Percentiles rank a stretch among this genome's conserved stretches.
Evolutionary conservation across 306 rosid genomes (phyloP).

Genomic region (Vicia sativa): DNA sequence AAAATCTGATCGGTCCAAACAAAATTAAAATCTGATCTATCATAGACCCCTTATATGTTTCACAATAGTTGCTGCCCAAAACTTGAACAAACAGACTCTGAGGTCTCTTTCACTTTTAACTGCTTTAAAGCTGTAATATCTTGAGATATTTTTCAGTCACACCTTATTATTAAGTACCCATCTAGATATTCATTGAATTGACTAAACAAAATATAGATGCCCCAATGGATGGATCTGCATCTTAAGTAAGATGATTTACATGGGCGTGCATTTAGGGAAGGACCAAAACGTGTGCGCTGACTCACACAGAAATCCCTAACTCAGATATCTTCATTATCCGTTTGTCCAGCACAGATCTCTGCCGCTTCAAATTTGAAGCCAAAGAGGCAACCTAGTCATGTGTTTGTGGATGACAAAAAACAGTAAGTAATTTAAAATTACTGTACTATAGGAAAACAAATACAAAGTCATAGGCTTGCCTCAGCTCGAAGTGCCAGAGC

Average conservation of each 20-base stretch:
- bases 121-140: not conserved
- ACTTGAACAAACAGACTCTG: not conserved
- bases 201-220: constrained; percentile 11
- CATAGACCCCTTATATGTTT: not conserved
- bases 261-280: constrained; percentile 30
- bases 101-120: not conserved
- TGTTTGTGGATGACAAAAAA: constrained; percentile 31
- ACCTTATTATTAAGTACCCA: constrained; percentile 9
- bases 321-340: constrained; percentile 73
- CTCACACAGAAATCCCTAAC: constrained; percentile 70
- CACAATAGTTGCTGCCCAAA: not conserved
- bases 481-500: constrained; percentile 85
- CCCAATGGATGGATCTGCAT: constrained; percentile 25
- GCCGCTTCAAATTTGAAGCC: constrained; percentile 59
- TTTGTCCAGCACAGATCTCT: constrained; percentile 60
- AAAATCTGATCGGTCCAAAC: not conserved
- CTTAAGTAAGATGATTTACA: constrained; percentile 8
- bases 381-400: constrained; percentile 72
- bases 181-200: not conserved
- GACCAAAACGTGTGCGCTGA: constrained; percentile 13
- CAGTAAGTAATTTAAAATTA: constrained; percentile 14
- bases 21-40: not conserved
- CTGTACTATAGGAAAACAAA: constrained; percentile 26
- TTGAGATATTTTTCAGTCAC: constrained; percentile 2
- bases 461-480: constrained; percentile 49